Evolutionary conservation across 805 yeast genomes (phyloP).

Genomic region (Danielia oregonensis): DNA sequence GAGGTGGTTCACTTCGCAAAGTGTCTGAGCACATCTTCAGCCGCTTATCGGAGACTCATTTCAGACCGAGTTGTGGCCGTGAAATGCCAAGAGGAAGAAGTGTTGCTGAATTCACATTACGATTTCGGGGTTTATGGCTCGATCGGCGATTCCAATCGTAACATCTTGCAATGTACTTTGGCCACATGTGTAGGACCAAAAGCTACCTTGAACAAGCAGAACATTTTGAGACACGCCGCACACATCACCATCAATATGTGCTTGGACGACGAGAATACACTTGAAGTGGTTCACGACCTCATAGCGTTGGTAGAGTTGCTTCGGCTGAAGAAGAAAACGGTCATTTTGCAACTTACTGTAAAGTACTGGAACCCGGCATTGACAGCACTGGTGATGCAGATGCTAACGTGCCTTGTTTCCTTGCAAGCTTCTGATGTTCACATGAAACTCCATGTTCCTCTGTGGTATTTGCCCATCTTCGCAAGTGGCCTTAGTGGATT

Average conservation of each 20-base stretch:
- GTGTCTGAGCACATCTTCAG: neutral
- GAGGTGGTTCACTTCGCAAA: neutral
- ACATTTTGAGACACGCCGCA: neutral
- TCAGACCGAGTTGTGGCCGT: neutral
- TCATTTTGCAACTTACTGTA: neutral
- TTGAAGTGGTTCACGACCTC: neutral
- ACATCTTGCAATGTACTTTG: neutral
- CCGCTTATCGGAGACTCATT: neutral
- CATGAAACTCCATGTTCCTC: neutral
- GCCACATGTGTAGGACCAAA: neutral
- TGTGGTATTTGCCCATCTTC: neutral
- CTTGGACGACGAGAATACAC: conserved; percentile 1
- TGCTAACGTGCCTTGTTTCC: neutral
- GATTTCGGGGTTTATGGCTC: conserved; percentile 3
- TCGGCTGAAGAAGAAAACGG: neutral
- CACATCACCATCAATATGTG: neutral
- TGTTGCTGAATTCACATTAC: neutral
- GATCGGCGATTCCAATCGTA: neutral
- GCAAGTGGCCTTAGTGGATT: neutral
- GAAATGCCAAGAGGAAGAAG: neutral
- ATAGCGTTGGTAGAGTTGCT: neutral
- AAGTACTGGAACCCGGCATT: neutral
- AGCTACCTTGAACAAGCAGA: neutral
- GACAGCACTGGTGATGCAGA: neutral
- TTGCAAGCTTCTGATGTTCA: no score